Percentiles rank a stretch among this genome's conserved stretches.
These are phyloP conservation scores for Pseudogymnoascus sp. DNA, from an alignment of 2,329 filamentous ascomycete species.

Conservation along the genomic window DNA sequence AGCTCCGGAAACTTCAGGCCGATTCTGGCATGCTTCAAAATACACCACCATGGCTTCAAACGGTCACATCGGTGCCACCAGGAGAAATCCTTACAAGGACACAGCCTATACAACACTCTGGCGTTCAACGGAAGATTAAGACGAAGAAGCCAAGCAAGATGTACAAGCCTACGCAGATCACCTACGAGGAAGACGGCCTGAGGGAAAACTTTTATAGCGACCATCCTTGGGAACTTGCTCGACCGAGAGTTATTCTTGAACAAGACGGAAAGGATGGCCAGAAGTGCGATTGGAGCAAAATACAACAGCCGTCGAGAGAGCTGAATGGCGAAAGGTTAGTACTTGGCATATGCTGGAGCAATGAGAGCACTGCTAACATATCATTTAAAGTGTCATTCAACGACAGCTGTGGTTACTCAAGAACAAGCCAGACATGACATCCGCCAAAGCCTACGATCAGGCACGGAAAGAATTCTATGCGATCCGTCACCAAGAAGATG, in stretches of 20 bases:
- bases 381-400: constrained; percentile 68
- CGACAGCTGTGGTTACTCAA: constrained; percentile 81
- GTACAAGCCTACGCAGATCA: constrained; percentile 71
- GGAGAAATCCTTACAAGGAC: constrained; percentile 51
- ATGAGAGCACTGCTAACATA: constrained; percentile 15
- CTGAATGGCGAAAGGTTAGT: constrained; percentile 77
- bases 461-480: constrained; percentile 88
- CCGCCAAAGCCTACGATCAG: constrained; percentile 70
- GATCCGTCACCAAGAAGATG: constrained; percentile 72
- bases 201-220: constrained; percentile 80
- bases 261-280: constrained; percentile 74
- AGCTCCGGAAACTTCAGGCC: constrained; percentile 33
- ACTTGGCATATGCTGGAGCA: background rate
- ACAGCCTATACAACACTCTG: constrained; percentile 41
- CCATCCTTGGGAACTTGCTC: constrained; percentile 94
- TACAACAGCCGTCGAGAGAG: constrained; percentile 67
- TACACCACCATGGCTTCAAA: constrained; percentile 28
- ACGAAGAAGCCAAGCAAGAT: constrained; percentile 61
- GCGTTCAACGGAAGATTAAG: constrained; percentile 27
- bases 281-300: constrained; percentile 68
- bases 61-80: constrained; percentile 39
- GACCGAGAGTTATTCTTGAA: constrained; percentile 79
- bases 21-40: constrained; percentile 14
- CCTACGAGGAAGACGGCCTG: constrained; percentile 76
- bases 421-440: constrained; percentile 49